Percentiles rank a stretch among this genome's conserved stretches.
phyloP scores from a whole-genome alignment of 805 yeast genomes.

The Candida parachauliodes region DNA sequence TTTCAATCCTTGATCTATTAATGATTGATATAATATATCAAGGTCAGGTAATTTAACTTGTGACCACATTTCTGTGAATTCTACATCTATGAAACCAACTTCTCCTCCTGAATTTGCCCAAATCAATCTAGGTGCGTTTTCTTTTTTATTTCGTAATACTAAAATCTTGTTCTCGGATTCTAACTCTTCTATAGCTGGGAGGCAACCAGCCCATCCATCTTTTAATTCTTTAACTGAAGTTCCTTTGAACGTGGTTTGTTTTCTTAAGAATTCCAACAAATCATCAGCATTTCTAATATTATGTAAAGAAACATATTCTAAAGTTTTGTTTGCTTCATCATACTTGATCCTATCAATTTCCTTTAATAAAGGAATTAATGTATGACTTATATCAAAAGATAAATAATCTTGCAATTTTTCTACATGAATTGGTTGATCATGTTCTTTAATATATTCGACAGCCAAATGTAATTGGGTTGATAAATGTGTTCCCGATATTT shows the following conservation, averaged over 20 bases:
- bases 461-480: slow-evolving; percentile 89
- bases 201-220: slow-evolving; percentile 94
- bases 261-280: slow-evolving; percentile 64
- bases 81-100: slow-evolving; percentile 68
- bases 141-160: slow-evolving; percentile 88
- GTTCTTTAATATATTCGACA: slow-evolving; percentile 77
- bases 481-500: slow-evolving; percentile 54
- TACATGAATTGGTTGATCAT: slow-evolving; percentile 67
- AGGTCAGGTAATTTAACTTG: slow-evolving; percentile 74
- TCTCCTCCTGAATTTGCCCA: slow-evolving; percentile 87
- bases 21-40: slow-evolving; percentile 72
- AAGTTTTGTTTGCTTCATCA: slow-evolving; percentile 56
- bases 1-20: slow-evolving; percentile 82
- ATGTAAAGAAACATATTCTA: slow-evolving; percentile 85
- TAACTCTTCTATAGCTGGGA: slow-evolving; percentile 70
- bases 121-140: slow-evolving; percentile 83
- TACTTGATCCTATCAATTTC: slow-evolving; percentile 76
- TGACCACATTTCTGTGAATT: slow-evolving; percentile 81
- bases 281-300: slow-evolving; percentile 82
- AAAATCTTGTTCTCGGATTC: slow-evolving; percentile 75
- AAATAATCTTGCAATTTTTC: slow-evolving; percentile 65
- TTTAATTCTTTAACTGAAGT: slow-evolving; percentile 73
- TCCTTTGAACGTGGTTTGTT: slow-evolving; percentile 86
- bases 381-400: slow-evolving; percentile 55
- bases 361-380: slow-evolving; percentile 66